These are phyloP conservation scores for Pichia rugopelliculosa DNA, from an alignment of 805 yeast species.

Conservation along the genomic window DNA sequence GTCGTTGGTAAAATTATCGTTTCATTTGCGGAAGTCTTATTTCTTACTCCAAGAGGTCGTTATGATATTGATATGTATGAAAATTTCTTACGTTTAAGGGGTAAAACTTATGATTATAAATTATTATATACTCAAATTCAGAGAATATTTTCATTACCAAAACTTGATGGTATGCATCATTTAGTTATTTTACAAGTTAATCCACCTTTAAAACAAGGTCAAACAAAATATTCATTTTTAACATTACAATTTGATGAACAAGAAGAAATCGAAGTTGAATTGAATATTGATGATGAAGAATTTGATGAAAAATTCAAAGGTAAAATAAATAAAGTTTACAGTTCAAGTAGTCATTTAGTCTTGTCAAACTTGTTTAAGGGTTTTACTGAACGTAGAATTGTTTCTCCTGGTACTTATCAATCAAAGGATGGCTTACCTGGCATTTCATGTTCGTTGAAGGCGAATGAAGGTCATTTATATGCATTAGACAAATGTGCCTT, in stretches of 20 bases:
- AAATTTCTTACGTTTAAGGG: slow-evolving; percentile 80
- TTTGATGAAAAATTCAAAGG: slow-evolving; percentile 69
- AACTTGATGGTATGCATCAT: slow-evolving; percentile 89
- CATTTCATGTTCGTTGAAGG: slow-evolving; percentile 85
- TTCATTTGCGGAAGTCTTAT: slow-evolving; percentile 81
- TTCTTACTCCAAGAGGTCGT: slow-evolving; percentile 97
- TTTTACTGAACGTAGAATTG: slow-evolving; percentile 75
- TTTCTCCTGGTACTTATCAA: slow-evolving; percentile 75
- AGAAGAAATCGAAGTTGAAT: slow-evolving; percentile 85
- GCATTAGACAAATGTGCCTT: slow-evolving; percentile 88
- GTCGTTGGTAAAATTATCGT: slow-evolving; percentile 93
- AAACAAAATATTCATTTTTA: slow-evolving; percentile 89
- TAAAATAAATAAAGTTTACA: slow-evolving; percentile 59
- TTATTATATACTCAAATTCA: slow-evolving; percentile 85
- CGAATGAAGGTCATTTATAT: slow-evolving; percentile 89
- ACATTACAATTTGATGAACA: slow-evolving; percentile 84
- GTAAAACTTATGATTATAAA: slow-evolving; percentile 96
- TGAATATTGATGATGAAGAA: slow-evolving; percentile 78
- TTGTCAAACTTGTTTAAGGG: slow-evolving; percentile 86
- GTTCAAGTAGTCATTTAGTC: slow-evolving; percentile 79
- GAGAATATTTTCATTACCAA: slow-evolving; percentile 85
- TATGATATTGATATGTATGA: slow-evolving; percentile 94
- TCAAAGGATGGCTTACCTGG: slow-evolving; percentile 78
- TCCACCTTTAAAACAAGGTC: slow-evolving; percentile 97
- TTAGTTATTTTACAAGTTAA: slow-evolving; percentile 83